These are phyloP conservation scores for Fimicolochytrium jonesii DNA, from an alignment of 192 early-diverging fungal genomes.

Conservation along the genomic window DNA sequence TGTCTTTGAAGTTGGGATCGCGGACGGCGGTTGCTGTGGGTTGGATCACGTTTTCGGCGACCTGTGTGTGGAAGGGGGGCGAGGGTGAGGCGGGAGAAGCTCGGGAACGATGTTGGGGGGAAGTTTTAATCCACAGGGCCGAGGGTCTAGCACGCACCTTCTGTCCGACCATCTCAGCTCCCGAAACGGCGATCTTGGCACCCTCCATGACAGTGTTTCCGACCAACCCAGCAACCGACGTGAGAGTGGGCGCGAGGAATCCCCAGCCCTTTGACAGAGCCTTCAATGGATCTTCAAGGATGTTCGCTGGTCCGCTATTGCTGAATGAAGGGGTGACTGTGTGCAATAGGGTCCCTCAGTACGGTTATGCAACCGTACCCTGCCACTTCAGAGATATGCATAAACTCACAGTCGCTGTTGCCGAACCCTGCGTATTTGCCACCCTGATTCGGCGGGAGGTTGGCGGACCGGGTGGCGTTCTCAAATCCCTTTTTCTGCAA, in stretches of 20 bases:
- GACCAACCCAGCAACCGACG: conserved; percentile 21
- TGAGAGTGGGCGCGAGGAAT: conserved; percentile 32
- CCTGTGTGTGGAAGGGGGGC: too few species aligned
- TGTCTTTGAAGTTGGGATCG: conserved; percentile 44
- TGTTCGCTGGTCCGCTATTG: not conserved
- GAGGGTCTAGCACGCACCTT: conserved; percentile 20
- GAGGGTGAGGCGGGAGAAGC: too few species aligned
- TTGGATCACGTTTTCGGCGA: conserved; percentile 46
- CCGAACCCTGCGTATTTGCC: conserved; percentile 55
- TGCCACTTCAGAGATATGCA: too few species aligned
- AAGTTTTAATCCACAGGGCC: too few species aligned
- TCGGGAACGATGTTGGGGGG: too few species aligned
- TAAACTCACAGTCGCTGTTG: conserved; percentile 26
- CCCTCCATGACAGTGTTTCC: conserved; percentile 29
- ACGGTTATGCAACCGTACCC: too few species aligned
- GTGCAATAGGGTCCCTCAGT: too few species aligned
- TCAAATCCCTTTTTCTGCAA: conserved; percentile 37
- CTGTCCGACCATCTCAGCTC: conserved; percentile 38
- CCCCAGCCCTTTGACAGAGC: conserved; percentile 44
- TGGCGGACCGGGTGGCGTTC: conserved; percentile 36
- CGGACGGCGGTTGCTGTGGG: conserved; percentile 41
- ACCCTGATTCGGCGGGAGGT: conserved; percentile 49
- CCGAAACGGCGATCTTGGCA: conserved; percentile 34
- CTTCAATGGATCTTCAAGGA: conserved; percentile 38
- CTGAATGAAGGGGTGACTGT: conserved; percentile 8